These are phyloP conservation scores for Boletus vinaceobasis DNA, from an alignment of 768 basidiomycete genomes.

Conservation along the genomic window DNA sequence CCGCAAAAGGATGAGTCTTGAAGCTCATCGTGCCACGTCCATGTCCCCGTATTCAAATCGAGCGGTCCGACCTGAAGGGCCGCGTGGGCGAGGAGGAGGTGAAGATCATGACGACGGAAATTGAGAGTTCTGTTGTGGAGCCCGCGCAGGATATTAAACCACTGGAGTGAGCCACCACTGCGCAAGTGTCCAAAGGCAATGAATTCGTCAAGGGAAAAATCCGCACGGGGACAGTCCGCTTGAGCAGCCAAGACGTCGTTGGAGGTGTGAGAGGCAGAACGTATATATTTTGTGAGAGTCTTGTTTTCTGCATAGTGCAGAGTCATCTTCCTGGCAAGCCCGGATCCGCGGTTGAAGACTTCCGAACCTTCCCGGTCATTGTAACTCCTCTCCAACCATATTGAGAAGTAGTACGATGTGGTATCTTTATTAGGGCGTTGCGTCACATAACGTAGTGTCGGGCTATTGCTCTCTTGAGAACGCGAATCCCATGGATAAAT, in stretches of 20 bases:
- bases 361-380: no score
- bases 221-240: not conserved
- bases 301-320: not conserved
- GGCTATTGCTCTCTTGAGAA: not conserved
- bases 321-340: no score
- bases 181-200: not conserved
- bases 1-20: not conserved
- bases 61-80: no score
- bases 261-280: not conserved
- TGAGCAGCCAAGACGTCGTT: not conserved
- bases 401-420: no score
- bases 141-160: not conserved
- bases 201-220: not conserved
- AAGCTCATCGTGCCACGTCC: not conserved
- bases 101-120: not conserved
- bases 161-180: not conserved
- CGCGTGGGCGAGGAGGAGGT: no score
- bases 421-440: no score
- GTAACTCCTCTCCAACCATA: no score
- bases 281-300: not conserved
- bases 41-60: not conserved
- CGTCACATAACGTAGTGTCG: not conserved
- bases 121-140: not conserved
- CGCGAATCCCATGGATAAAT: not conserved
- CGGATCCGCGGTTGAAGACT: rapidly evolving